Percentiles rank a stretch among this genome's conserved stretches.
Evolutionary conservation across 148 eudicot species (phyloP).

Genomic region (Cornus suecica): DNA sequence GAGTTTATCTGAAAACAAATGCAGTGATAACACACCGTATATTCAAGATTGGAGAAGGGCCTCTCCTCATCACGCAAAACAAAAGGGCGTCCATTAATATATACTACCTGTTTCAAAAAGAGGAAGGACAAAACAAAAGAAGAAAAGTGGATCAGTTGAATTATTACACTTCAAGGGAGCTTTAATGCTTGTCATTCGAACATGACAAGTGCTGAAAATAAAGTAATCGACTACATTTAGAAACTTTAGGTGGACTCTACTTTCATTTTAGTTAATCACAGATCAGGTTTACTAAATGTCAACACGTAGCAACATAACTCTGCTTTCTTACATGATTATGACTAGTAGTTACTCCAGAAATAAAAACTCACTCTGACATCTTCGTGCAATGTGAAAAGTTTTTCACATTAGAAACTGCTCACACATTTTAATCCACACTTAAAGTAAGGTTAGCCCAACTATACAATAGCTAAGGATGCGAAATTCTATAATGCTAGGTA

Average conservation of each 20-base stretch:
- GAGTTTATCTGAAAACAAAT: not conserved
- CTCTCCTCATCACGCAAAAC: conserved; percentile 96
- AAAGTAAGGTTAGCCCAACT: not conserved
- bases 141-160: not conserved
- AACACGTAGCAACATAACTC: not conserved
- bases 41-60: conserved; percentile 94
- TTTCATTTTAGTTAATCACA: not conserved
- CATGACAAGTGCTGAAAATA: not conserved
- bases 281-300: not conserved
- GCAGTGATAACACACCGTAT: conserved; percentile 64
- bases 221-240: not conserved
- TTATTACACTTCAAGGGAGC: conserved; percentile 1
- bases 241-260: not conserved
- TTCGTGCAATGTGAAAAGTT: too few relatives aligned
- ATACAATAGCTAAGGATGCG: not conserved
- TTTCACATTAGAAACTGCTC: not conserved
- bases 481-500: conserved; percentile 3
- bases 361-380: too few relatives aligned
- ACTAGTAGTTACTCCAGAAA: not conserved
- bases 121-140: conserved; percentile 2
- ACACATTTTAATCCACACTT: not conserved
- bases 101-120: conserved; percentile 63
- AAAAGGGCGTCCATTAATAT: conserved; percentile 93
- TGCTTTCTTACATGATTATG: not conserved
- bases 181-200: conserved; percentile 6